A percentile compares a stretch with the other conserved stretches of the same genome.
phyloP scores from a whole-genome alignment of 1,284 basidiomycete genomes.

The Irpex sp. region DNA sequence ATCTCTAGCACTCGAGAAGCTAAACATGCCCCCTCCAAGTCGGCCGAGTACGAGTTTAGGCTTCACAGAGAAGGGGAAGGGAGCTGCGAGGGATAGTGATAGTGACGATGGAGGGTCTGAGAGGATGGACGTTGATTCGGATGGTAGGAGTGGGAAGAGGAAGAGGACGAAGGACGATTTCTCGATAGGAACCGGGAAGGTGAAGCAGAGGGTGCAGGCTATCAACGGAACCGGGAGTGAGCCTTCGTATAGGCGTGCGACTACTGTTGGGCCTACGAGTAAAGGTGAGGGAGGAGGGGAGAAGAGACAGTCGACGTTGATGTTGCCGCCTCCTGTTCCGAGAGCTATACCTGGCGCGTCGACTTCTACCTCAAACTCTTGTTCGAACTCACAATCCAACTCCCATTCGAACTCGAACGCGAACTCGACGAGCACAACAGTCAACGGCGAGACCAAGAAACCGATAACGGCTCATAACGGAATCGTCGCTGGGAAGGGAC shows the following conservation, averaged over 20 bases:
- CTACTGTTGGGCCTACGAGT: conserved; percentile 14
- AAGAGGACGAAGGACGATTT: neutral
- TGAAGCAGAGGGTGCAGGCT: too few species aligned
- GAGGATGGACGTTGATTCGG: conserved; percentile 4
- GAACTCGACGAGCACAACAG: neutral
- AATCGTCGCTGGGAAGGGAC: conserved; percentile 14
- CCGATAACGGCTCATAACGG: conserved; percentile 17
- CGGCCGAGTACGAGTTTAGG: conserved; percentile 26
- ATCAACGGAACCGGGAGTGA: too few species aligned
- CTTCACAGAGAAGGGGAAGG: conserved; percentile 9
- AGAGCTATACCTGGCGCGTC: conserved; percentile 1
- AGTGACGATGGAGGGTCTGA: neutral
- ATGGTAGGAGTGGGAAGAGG: neutral
- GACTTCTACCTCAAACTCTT: too few species aligned
- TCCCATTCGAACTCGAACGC: too few species aligned
- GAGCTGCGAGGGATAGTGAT: neutral
- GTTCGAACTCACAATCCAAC: too few species aligned
- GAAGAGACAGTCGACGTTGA: conserved; percentile 18
- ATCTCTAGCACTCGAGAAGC: conserved; percentile 56
- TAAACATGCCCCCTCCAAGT: conserved; percentile 53
- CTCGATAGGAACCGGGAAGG: neutral
- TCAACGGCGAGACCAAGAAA: conserved; percentile 1
- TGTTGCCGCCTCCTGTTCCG: conserved; percentile 21
- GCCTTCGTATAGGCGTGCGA: neutral
- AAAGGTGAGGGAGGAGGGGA: neutral